Evolutionary conservation across 805 yeast genomes (phyloP).

Genomic region (Komagataella ulmi): DNA sequence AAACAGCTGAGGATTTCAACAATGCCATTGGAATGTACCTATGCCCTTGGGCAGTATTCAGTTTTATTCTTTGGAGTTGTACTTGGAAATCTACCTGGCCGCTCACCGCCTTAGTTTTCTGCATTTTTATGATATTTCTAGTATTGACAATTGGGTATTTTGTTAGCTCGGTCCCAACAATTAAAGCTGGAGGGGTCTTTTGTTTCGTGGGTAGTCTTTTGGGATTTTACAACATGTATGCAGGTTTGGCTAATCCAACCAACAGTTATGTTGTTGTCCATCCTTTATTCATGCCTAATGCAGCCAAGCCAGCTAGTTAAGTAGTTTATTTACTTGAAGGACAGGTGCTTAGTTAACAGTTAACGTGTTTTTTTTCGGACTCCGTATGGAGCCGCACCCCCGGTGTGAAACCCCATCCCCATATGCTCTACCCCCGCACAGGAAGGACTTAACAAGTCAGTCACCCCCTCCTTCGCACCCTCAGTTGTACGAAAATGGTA

Average conservation of each 20-base stretch:
- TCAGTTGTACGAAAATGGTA: background rate
- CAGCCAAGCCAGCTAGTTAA: constrained; percentile 6
- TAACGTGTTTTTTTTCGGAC: background rate
- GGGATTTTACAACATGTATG: constrained; percentile 34
- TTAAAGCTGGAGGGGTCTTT: constrained; percentile 34
- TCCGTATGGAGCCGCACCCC: background rate
- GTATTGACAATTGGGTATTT: constrained; percentile 30
- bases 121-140: constrained; percentile 31
- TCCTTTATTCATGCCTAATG: constrained; percentile 36
- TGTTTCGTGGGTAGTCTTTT: constrained; percentile 28
- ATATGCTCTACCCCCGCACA: background rate
- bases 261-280: constrained; percentile 44
- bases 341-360: background rate
- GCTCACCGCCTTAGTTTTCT: constrained; percentile 23
- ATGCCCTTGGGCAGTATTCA: constrained; percentile 38
- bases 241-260: constrained; percentile 31
- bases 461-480: background rate
- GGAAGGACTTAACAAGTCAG: background rate
- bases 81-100: constrained; percentile 35
- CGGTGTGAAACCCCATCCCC: background rate
- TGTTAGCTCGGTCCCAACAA: constrained; percentile 17
- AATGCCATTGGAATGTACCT: constrained; percentile 36
- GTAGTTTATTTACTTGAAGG: background rate
- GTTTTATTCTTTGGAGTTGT: constrained; percentile 29
- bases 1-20: constrained; percentile 17